phyloP scores from a whole-genome alignment of 305 asterid species.

The Fraxinus paxiana region DNA sequence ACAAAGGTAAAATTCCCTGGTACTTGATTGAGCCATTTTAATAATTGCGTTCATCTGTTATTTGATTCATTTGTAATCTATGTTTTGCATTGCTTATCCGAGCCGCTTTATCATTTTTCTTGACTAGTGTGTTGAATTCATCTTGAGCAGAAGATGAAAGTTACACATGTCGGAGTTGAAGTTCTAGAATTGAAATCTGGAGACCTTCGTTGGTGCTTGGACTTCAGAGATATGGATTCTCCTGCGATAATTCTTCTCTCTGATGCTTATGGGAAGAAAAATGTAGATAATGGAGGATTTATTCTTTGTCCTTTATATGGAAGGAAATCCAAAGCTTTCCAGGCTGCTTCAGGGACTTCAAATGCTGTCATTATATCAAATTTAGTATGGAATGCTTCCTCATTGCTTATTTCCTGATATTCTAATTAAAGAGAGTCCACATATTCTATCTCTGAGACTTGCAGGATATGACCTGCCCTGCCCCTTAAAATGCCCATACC shows the following conservation, averaged over 20 bases:
- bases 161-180: constrained; percentile 83
- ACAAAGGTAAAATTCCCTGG: not conserved
- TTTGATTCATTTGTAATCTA: not conserved
- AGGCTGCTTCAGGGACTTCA: constrained; percentile 88
- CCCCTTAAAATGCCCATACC: constrained; percentile 4
- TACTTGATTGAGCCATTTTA: not conserved
- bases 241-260: constrained; percentile 77
- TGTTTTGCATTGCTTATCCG: constrained; percentile 8
- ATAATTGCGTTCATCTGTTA: not conserved
- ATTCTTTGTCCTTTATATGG: constrained; percentile 90
- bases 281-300: constrained; percentile 69
- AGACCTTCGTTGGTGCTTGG: constrained; percentile 95
- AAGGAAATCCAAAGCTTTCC: constrained; percentile 97
- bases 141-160: constrained; percentile 76
- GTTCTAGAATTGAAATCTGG: constrained; percentile 83
- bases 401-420: constrained; percentile 16
- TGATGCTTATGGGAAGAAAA: constrained; percentile 83
- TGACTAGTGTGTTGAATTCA: constrained; percentile 21
- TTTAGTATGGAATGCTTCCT: constrained; percentile 46
- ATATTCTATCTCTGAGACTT: not conserved
- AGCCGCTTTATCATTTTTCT: constrained; percentile 6
- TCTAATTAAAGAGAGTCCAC: constrained; percentile 1
- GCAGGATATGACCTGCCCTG: not conserved
- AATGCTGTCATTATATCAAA: constrained; percentile 61
- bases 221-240: constrained; percentile 96